Percentiles rank a stretch among this genome's conserved stretches.
These are phyloP conservation scores for Capsicum chinense DNA, from an alignment of 257 asterid species.

Conservation along the genomic window DNA sequence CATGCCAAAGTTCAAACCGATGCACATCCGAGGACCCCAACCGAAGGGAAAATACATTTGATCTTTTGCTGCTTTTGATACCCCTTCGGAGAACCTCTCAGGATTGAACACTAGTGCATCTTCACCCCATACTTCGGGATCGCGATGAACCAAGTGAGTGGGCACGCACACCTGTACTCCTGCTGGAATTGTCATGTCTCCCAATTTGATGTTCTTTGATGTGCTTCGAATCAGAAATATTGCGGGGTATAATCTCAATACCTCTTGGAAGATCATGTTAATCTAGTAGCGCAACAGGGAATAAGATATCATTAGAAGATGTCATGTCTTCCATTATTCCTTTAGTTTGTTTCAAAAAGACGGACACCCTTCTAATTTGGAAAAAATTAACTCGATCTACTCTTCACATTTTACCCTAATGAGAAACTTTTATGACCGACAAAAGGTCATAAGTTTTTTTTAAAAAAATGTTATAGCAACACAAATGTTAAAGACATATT, in stretches of 20 bases:
- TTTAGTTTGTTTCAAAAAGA: too few species aligned
- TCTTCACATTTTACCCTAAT: neutral
- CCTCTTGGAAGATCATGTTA: constrained; percentile 29
- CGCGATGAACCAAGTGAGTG: constrained; percentile 11
- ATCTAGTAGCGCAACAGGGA: neutral
- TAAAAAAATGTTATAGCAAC: too few species aligned
- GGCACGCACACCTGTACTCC: constrained; percentile 25
- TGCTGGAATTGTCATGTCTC: constrained; percentile 10
- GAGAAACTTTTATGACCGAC: too few species aligned
- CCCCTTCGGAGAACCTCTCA: constrained; percentile 18
- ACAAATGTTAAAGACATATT: neutral
- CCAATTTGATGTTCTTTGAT: neutral
- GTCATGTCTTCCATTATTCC: too few species aligned
- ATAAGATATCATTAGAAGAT: neutral
- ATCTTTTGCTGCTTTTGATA: constrained; percentile 20
- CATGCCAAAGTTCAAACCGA: neutral
- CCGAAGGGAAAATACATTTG: constrained; percentile 24
- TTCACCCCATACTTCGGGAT: constrained; percentile 28
- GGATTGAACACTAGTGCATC: constrained; percentile 31
- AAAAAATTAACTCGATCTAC: too few species aligned
- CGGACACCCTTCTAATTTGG: neutral
- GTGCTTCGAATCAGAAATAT: neutral
- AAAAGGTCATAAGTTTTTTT: too few species aligned
- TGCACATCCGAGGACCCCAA: constrained; percentile 32
- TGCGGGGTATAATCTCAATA: constrained; percentile 33